These are phyloP conservation scores for Diaporthe citriasiana DNA, from an alignment of 2,329 filamentous ascomycete species.

Conservation along the genomic window DNA sequence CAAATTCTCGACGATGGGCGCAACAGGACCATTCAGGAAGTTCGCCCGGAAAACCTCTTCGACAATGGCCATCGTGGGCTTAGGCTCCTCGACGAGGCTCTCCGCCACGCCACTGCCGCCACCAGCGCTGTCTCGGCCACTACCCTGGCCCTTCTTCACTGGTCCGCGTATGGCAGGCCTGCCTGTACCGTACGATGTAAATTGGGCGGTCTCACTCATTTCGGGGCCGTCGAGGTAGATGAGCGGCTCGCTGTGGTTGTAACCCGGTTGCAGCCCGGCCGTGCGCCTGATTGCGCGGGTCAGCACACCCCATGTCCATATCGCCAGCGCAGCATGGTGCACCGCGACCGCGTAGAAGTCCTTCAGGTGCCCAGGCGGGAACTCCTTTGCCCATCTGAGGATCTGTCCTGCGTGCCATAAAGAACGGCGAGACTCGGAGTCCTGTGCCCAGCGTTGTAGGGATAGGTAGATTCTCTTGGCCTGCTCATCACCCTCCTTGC, in stretches of 20 bases:
- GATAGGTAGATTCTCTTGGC: slow-evolving; percentile 71
- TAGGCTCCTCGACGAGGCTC: slow-evolving; percentile 67
- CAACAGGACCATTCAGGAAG: slow-evolving; percentile 61
- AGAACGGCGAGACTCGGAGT: slow-evolving; percentile 68
- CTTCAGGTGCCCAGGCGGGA: slow-evolving; percentile 67
- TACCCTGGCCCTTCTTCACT: slow-evolving; percentile 43
- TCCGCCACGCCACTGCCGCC: slow-evolving; percentile 50
- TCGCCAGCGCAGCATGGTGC: slow-evolving; percentile 76
- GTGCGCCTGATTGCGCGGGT: slow-evolving; percentile 53
- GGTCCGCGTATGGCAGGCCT: slow-evolving; percentile 63
- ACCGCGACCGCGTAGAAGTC: slow-evolving; percentile 78
- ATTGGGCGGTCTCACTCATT: slow-evolving; percentile 64
- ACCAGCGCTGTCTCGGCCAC: slow-evolving; percentile 20
- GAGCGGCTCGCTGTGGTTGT: slow-evolving; percentile 51
- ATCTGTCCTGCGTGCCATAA: slow-evolving; percentile 79
- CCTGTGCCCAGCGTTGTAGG: slow-evolving; percentile 71
- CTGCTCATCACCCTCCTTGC: slow-evolving; percentile 76
- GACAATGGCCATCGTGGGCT: slow-evolving; percentile 70
- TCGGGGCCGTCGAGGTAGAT: slow-evolving; percentile 72
- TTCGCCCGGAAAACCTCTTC: slow-evolving; percentile 70
- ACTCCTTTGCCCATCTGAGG: slow-evolving; percentile 69
- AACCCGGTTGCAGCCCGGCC: slow-evolving; percentile 49
- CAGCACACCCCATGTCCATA: slow-evolving; percentile 79
- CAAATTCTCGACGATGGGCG: slow-evolving; percentile 77
- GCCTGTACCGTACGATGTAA: slow-evolving; percentile 69